These are phyloP conservation scores for Solanum bulbocastanum DNA, from an alignment of 257 asterid species.

Conservation along the genomic window DNA sequence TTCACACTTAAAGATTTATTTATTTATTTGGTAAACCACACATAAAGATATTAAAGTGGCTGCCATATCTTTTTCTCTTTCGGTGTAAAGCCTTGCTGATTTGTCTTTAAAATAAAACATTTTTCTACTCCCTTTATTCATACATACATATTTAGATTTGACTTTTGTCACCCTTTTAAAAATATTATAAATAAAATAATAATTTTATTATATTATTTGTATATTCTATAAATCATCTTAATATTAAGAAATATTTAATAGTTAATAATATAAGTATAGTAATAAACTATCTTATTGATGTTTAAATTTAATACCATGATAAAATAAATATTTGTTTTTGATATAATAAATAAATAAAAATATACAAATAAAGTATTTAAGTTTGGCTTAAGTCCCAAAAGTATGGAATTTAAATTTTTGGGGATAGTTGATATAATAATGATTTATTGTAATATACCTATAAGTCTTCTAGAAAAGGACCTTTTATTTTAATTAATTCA, in stretches of 20 bases:
- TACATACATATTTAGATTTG: neutral
- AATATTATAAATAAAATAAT: too few species aligned
- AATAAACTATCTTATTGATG: neutral
- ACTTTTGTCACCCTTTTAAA: neutral
- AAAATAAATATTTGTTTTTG: neutral
- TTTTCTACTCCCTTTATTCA: neutral
- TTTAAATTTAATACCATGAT: neutral
- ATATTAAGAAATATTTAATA: neutral
- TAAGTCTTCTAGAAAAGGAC: neutral
- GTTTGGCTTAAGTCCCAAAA: neutral
- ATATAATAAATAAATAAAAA: neutral
- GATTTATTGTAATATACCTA: neutral
- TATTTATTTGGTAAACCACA: neutral
- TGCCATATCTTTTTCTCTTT: constrained; percentile 19
- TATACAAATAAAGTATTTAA: neutral
- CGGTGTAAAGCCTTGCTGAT: constrained; percentile 24
- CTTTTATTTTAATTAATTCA: constrained; percentile 6
- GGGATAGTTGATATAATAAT: neutral
- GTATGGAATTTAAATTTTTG: neutral
- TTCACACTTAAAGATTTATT: too few species aligned
- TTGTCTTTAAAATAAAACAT: constrained; percentile 7
- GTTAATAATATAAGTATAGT: neutral
- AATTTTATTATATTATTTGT: neutral
- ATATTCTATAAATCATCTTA: too few species aligned
- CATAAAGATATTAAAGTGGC: constrained; percentile 5